phyloP scores from a whole-genome alignment of 257 asterid genomes.

The Solanum acaule region DNA sequence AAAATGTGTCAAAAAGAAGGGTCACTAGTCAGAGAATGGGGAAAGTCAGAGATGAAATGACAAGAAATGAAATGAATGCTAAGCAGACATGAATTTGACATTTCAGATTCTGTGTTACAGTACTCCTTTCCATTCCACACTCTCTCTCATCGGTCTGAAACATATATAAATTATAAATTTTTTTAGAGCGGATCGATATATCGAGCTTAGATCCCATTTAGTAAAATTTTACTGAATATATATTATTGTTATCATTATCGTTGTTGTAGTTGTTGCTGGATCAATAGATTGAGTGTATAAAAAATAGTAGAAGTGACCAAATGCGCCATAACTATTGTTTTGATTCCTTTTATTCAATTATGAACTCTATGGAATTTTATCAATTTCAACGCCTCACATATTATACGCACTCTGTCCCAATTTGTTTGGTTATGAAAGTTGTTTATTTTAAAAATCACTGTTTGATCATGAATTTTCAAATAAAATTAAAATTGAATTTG shows the following conservation, averaged over 20 bases:
- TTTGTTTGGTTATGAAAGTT: background rate
- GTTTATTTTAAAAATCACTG: too few species aligned
- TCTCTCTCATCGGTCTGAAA: background rate
- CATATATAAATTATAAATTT: too few species aligned
- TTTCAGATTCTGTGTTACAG: slow-evolving; percentile 1
- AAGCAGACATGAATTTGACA: slow-evolving; percentile 12
- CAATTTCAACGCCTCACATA: too few species aligned
- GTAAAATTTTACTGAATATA: too few species aligned
- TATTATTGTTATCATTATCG: too few species aligned
- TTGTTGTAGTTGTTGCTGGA: background rate
- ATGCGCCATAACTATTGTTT: background rate
- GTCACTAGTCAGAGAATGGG: slow-evolving; percentile 3
- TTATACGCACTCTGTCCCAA: background rate
- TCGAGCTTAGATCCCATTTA: too few species aligned
- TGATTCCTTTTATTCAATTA: too few species aligned
- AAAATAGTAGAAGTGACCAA: too few species aligned
- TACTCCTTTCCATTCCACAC: background rate
- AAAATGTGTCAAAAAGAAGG: background rate
- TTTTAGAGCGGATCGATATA: too few species aligned
- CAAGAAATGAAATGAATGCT: slow-evolving; percentile 7
- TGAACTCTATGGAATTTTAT: background rate
- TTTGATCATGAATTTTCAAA: too few species aligned
- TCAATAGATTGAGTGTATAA: too few species aligned
- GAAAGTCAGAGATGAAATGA: slow-evolving; percentile 14
- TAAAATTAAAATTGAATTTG: too few species aligned